phyloP scores from a whole-genome alignment of 2,329 filamentous ascomycete species.

The Ophiostoma piceae region DNA sequence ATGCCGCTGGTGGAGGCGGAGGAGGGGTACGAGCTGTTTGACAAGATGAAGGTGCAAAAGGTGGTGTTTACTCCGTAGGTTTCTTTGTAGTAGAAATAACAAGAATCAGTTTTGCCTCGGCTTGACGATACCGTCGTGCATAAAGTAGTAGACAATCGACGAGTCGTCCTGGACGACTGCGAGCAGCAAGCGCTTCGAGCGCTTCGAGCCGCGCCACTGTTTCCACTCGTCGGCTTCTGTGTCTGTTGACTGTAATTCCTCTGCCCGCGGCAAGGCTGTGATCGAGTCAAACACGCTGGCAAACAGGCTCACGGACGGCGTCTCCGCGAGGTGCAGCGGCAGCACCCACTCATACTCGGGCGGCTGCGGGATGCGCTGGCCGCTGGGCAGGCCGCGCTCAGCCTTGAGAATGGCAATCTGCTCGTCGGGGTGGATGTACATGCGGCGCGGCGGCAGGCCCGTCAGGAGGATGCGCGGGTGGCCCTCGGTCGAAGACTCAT shows the following conservation, averaged over 20 bases:
- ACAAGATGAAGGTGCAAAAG: conserved; percentile 69
- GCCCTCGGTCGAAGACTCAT: conserved; percentile 35
- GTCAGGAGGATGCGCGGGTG: conserved; percentile 59
- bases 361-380: conserved; percentile 43
- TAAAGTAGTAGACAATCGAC: conserved; percentile 76
- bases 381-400: conserved; percentile 46
- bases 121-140: conserved; percentile 83
- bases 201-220: conserved; percentile 42
- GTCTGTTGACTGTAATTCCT: conserved; percentile 24
- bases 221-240: conserved; percentile 33
- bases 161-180: conserved; percentile 74
- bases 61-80: conserved; percentile 57
- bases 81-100: conserved; percentile 11
- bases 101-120: conserved; percentile 66
- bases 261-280: conserved; percentile 39
- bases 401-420: conserved; percentile 66
- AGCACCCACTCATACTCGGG: conserved; percentile 71
- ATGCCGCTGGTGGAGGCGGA: conserved; percentile 64
- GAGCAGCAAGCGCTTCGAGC: conserved; percentile 65
- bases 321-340: conserved; percentile 66
- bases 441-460: conserved; percentile 64
- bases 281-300: conserved; percentile 65
- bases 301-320: conserved; percentile 62
- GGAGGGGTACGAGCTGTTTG: conserved; percentile 65
- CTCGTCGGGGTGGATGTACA: conserved; percentile 79